phyloP scores from a whole-genome alignment of 805 yeast genomes.

The Zygosaccharomyces kombuchaensis region DNA sequence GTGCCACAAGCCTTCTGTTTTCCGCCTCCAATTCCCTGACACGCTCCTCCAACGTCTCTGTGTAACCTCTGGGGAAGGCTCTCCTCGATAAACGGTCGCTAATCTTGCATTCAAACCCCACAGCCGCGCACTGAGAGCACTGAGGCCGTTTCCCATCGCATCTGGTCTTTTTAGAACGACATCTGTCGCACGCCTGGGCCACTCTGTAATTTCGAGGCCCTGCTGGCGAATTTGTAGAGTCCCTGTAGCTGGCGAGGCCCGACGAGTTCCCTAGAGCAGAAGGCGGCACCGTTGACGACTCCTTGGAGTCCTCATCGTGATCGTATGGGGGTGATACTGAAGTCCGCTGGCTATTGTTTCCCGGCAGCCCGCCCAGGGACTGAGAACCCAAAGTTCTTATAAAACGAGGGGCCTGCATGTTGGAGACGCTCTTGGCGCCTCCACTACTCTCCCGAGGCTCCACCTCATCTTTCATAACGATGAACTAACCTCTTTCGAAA shows the following conservation, averaged over 20 bases:
- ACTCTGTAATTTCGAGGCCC: conserved; percentile 48
- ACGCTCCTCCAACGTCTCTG: conserved; percentile 83
- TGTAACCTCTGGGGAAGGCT: conserved; percentile 88
- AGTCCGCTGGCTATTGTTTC: conserved; percentile 11
- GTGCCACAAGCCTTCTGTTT: conserved; percentile 60
- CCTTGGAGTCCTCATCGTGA: conserved; percentile 2
- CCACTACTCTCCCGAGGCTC: conserved; percentile 5
- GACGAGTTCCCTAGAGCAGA: background rate
- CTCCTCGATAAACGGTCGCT: conserved; percentile 80
- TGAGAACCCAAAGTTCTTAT: conserved; percentile 24
- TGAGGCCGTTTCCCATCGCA: conserved; percentile 53
- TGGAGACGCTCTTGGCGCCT: conserved; percentile 11
- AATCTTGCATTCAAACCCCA: conserved; percentile 85
- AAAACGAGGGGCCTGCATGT: conserved; percentile 2
- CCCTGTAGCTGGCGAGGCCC: background rate
- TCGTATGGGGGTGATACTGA: conserved; percentile 12
- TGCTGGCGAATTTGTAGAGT: conserved; percentile 10
- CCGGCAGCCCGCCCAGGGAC: conserved; percentile 16
- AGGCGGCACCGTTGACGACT: conserved; percentile 2
- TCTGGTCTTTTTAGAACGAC: conserved; percentile 45
- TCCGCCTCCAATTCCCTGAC: conserved; percentile 83
- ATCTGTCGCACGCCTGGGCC: conserved; percentile 90
- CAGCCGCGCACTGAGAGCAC: conserved; percentile 77
- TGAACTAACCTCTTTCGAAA: background rate
- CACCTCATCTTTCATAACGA: conserved; percentile 6